phyloP scores from a whole-genome alignment of 2,329 filamentous ascomycete species.

The Diaporthe destruens region DNA sequence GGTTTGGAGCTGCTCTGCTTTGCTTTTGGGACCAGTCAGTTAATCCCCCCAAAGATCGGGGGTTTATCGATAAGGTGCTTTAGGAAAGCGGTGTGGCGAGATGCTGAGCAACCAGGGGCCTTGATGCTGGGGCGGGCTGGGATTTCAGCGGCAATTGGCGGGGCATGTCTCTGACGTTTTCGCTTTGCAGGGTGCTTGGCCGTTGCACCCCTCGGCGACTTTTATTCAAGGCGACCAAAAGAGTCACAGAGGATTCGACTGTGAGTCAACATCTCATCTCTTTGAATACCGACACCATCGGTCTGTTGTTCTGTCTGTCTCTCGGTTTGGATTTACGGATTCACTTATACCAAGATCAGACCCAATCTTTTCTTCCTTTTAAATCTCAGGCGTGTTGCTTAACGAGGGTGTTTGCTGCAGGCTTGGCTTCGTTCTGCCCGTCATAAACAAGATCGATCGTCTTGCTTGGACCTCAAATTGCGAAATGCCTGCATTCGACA shows the following conservation, averaged over 20 bases:
- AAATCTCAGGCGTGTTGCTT: background rate
- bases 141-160: constrained; percentile 31
- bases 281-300: background rate
- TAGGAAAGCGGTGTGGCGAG: constrained; percentile 34
- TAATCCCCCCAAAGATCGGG: background rate
- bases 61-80: constrained; percentile 1
- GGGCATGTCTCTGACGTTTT: constrained; percentile 38
- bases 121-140: background rate
- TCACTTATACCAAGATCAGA: background rate
- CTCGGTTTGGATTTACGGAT: background rate
- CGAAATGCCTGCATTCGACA: constrained; percentile 51
- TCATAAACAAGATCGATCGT: background rate
- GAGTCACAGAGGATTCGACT: constrained; percentile 30
- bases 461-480: no score
- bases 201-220: constrained; percentile 5
- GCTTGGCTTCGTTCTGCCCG: constrained; percentile 3
- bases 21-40: background rate
- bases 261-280: constrained; percentile 27
- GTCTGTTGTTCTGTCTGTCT: accelerated
- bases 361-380: background rate
- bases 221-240: constrained; percentile 2
- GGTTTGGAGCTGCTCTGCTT: constrained; percentile 12
- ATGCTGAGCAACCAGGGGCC: background rate
- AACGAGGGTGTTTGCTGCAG: background rate
- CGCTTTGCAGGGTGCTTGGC: background rate